Evolutionary conservation across 495 filamentous ascomycete genomes (phyloP).

Genomic region (Alectoria sarmentosa): DNA sequence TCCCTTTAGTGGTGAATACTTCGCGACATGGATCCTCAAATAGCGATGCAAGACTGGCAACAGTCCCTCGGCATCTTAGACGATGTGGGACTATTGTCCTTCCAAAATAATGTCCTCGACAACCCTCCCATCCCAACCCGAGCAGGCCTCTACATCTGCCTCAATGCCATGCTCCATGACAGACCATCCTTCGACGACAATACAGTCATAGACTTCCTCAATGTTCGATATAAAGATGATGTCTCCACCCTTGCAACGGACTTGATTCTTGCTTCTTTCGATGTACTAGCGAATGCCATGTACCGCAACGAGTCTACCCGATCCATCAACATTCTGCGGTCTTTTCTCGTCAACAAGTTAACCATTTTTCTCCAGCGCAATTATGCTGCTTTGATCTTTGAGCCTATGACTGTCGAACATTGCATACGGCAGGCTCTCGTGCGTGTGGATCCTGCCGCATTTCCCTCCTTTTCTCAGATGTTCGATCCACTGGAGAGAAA

Average conservation of each 20-base stretch:
- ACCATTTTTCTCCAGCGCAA: constrained; percentile 64
- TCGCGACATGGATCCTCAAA: constrained; percentile 17
- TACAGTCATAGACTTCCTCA: constrained; percentile 68
- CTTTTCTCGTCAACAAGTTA: constrained; percentile 90
- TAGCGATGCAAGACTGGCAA: constrained; percentile 21
- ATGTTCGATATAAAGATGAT: constrained; percentile 78
- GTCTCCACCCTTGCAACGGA: constrained; percentile 67
- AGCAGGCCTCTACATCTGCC: constrained; percentile 86
- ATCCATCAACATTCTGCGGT: constrained; percentile 71
- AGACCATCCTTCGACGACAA: constrained; percentile 77
- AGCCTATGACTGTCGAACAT: constrained; percentile 60
- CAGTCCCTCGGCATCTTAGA: constrained; percentile 21
- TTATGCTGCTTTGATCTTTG: constrained; percentile 53
- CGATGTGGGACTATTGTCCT: constrained; percentile 21
- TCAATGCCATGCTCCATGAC: constrained; percentile 67
- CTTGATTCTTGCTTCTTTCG: constrained; percentile 80
- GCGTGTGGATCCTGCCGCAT: constrained; percentile 69
- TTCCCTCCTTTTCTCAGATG: constrained; percentile 72
- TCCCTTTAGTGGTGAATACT: not conserved
- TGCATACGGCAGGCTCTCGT: constrained; percentile 74
- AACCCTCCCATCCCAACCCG: constrained; percentile 66
- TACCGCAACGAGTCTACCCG: constrained; percentile 67
- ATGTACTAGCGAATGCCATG: constrained; percentile 79
- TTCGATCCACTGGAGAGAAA: constrained; percentile 69
- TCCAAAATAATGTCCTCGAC: constrained; percentile 46